Evolutionary conservation across 2,329 filamentous ascomycete genomes (phyloP).

Genomic region (Pseudofabraea citricarpa): DNA sequence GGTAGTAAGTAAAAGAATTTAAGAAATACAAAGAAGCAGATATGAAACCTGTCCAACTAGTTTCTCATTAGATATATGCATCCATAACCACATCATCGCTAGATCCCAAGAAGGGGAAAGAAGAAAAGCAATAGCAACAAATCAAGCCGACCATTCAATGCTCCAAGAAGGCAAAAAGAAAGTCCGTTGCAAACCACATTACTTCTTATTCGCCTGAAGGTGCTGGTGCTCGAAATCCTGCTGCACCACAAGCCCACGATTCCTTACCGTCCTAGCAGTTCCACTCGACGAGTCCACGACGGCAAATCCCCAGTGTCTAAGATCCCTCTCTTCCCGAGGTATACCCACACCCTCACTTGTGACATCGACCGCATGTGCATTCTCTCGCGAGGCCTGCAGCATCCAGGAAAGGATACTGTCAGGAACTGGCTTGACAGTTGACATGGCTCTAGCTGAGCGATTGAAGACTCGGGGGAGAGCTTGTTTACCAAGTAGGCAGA

Average conservation of each 20-base stretch:
- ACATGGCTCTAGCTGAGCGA: not conserved
- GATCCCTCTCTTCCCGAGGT: not conserved
- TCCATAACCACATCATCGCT: too few relatives aligned
- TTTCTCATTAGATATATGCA: too few relatives aligned
- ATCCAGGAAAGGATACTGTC: slow-evolving; percentile 4
- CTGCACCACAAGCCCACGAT: not conserved
- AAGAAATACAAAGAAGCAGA: too few relatives aligned
- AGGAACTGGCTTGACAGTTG: slow-evolving; percentile 3
- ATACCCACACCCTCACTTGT: not conserved
- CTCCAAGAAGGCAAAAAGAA: too few relatives aligned
- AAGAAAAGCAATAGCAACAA: too few relatives aligned
- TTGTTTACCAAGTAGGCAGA: not conserved
- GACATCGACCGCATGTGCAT: not conserved
- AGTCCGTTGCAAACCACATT: not conserved
- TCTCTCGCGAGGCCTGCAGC: slow-evolving; percentile 4
- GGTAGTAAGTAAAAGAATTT: too few relatives aligned
- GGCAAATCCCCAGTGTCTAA: not conserved
- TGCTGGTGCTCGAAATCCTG: too few relatives aligned
- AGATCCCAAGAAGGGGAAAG: too few relatives aligned
- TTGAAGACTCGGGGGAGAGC: not conserved
- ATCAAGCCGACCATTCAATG: too few relatives aligned
- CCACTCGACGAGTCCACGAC: not conserved
- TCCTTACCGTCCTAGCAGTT: not conserved
- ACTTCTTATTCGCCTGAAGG: not conserved
- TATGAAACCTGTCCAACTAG: too few relatives aligned